phyloP scores from a whole-genome alignment of 352 stramenopile species.

The Pythium chondricola region DNA sequence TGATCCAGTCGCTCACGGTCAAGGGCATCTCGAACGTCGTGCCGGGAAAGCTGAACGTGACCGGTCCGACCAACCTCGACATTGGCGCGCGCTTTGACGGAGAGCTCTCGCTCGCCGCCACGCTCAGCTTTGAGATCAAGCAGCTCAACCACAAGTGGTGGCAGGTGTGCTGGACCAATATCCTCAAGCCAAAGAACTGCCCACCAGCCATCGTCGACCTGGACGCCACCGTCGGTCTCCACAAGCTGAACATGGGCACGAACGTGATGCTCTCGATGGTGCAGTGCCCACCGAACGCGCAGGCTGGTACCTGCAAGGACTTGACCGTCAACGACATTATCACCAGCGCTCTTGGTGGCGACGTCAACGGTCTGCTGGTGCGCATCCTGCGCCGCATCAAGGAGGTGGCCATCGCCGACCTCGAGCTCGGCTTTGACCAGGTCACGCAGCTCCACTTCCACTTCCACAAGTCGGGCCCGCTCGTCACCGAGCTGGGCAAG shows the following conservation, averaged over 20 bases:
- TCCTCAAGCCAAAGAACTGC: constrained; percentile 42
- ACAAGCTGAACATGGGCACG: constrained; percentile 25
- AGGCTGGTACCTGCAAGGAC: constrained; percentile 39
- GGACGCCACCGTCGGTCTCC: constrained; percentile 29
- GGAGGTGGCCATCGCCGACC: constrained; percentile 23
- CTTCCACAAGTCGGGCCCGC: constrained; percentile 30
- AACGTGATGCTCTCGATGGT: constrained; percentile 33
- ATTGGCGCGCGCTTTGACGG: constrained; percentile 41
- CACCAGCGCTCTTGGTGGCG: constrained; percentile 23
- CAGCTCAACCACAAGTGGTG: constrained; percentile 60
- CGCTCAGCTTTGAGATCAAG: constrained; percentile 36
- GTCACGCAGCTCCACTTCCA: constrained; percentile 48
- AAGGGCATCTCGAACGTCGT: constrained; percentile 34
- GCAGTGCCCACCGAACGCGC: constrained; percentile 23
- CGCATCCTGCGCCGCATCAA: constrained; percentile 31
- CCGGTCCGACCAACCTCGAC: constrained; percentile 25
- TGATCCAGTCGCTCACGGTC: constrained; percentile 40
- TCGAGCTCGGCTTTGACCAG: constrained; percentile 36
- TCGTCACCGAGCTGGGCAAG: constrained; percentile 43
- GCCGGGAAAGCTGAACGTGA: constrained; percentile 47
- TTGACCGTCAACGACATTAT: constrained; percentile 40
- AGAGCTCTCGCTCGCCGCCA: constrained; percentile 27
- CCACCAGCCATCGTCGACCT: constrained; percentile 28
- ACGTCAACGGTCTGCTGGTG: constrained; percentile 20
- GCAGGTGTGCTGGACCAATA: constrained; percentile 51